These are phyloP conservation scores for Arthrinium phaeospermum DNA, from an alignment of 2,329 filamentous ascomycete genomes.

Conservation along the genomic window DNA sequence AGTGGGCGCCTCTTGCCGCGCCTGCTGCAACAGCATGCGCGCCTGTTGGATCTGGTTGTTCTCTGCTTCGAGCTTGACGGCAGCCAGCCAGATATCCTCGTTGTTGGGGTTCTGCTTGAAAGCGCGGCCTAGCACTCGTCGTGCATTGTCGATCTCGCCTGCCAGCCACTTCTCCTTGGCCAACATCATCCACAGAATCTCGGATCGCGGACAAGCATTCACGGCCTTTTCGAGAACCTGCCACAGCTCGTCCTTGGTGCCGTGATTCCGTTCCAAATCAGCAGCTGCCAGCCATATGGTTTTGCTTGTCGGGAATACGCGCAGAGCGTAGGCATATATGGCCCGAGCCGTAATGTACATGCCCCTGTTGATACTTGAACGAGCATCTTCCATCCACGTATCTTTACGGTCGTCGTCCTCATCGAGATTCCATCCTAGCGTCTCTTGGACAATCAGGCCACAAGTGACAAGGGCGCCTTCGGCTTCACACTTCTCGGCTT, in stretches of 20 bases:
- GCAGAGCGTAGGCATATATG: conserved; percentile 89
- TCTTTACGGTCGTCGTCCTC: conserved; percentile 97
- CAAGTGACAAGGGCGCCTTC: conserved; percentile 89
- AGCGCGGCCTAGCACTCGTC: conserved; percentile 82
- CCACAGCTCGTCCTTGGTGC: conserved; percentile 81
- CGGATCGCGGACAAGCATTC: conserved; percentile 88
- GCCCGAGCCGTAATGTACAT: conserved; percentile 90
- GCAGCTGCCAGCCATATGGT: conserved; percentile 90
- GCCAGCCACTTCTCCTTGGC: conserved; percentile 94
- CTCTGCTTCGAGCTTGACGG: conserved; percentile 94
- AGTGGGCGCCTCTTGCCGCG: conserved; percentile 87
- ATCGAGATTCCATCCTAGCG: conserved; percentile 89
- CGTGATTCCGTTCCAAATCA: conserved; percentile 89
- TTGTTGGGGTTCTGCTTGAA: conserved; percentile 97
- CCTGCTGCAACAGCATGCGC: conserved; percentile 78
- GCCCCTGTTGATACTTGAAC: conserved; percentile 77
- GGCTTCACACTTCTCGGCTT: conserved; percentile 93
- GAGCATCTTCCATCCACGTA: conserved; percentile 94
- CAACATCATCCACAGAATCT: conserved; percentile 94
- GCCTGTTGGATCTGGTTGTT: conserved; percentile 83
- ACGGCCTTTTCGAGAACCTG: conserved; percentile 90
- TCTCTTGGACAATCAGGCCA: conserved; percentile 88
- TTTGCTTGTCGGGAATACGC: conserved; percentile 86
- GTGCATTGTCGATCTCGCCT: conserved; percentile 85
- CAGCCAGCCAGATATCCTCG: conserved; percentile 96